Evolutionary conservation across 1,284 basidiomycete species (phyloP), one percentile per base, ranked within the genome.

Genomic region (Neolentinus lepideus): DNA sequence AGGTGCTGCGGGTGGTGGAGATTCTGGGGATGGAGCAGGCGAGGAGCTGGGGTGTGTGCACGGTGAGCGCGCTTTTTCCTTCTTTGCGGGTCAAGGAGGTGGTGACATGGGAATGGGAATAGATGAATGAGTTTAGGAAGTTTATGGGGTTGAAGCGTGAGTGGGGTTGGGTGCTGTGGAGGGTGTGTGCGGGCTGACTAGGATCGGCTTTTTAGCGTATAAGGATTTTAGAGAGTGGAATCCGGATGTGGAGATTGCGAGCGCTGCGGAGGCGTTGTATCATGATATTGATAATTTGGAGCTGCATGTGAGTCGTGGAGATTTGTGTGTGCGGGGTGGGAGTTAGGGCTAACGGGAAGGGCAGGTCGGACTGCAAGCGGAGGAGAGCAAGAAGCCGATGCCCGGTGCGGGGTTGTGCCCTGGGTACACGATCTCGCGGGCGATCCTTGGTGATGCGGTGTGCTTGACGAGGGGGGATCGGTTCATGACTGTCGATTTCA

Each of bases 341-440:
- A 38, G 25, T 12, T 22, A 11, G 51, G 31, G 38, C n/a, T 43
- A 16, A 43, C 38, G 16, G 16, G 6, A 9, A 4, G 29, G 29
- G 29, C 61, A 83, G 78, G 79, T 84, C 25, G 86, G 88, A n/a
- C 67, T 89, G 55, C 85, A 88, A 71, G 87, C 88, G 3, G 90
- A 93, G 66, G 77, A 92, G 66, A 65, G 84, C 10, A 93, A 93
- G 65, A 65, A 70, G 12, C 79, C 83, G 19, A 79, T 81, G 45
- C 79, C 83, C 8, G 90, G 90, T n/a, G 86, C 88, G 8, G 92
- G 92, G 11, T 67, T 92, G 2, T 91, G 89, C 67, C 89, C 90
- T n/a, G 90, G 91, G 22, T 92, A 85, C 72, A 93, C 92, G 8
- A 89, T 93, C 63, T 90, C 89, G 6, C 78, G 92, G 33, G 87